Evolutionary conservation across 352 stramenopile species (phyloP).

Genomic region (Globisporangium cederbergense): DNA sequence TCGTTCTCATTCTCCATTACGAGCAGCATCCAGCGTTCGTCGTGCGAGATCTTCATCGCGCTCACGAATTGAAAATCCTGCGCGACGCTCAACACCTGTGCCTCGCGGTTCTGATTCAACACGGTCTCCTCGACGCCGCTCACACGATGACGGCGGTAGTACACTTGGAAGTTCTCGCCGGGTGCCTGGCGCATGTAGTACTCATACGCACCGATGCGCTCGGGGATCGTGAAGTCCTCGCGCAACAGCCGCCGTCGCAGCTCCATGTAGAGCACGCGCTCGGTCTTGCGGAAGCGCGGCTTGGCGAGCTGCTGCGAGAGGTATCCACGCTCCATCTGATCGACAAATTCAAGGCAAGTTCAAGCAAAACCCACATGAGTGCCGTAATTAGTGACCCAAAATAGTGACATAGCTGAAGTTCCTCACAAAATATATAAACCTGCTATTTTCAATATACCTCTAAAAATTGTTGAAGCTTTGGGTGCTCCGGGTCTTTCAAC

Average conservation of each 20-base stretch:
- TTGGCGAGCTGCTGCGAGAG: constrained; percentile 47
- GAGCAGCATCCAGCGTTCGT: constrained; percentile 58
- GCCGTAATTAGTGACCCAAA: background rate
- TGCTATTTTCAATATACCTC: constrained; percentile 31
- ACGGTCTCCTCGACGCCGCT: constrained; percentile 49
- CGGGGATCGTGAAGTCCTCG: constrained; percentile 66
- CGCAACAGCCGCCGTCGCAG: constrained; percentile 58
- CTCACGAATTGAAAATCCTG: constrained; percentile 67
- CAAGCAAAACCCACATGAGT: background rate
- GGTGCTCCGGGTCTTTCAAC: constrained; percentile 44
- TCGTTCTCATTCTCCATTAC: constrained; percentile 73
- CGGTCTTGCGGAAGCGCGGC: constrained; percentile 51
- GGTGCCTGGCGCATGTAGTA: constrained; percentile 70
- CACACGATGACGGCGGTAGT: constrained; percentile 51
- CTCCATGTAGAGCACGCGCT: constrained; percentile 64
- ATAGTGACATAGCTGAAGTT: background rate
- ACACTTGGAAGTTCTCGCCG: constrained; percentile 74
- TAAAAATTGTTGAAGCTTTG: constrained; percentile 55
- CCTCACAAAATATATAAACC: background rate
- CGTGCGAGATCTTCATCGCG: constrained; percentile 72
- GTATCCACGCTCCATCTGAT: constrained; percentile 41
- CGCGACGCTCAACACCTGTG: constrained; percentile 26
- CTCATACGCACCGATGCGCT: constrained; percentile 69
- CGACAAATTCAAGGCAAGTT: background rate
- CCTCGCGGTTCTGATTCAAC: constrained; percentile 72